These are phyloP conservation scores for Linderniella brevidens DNA, from an alignment of 257 asterid species.

Conservation along the genomic window DNA sequence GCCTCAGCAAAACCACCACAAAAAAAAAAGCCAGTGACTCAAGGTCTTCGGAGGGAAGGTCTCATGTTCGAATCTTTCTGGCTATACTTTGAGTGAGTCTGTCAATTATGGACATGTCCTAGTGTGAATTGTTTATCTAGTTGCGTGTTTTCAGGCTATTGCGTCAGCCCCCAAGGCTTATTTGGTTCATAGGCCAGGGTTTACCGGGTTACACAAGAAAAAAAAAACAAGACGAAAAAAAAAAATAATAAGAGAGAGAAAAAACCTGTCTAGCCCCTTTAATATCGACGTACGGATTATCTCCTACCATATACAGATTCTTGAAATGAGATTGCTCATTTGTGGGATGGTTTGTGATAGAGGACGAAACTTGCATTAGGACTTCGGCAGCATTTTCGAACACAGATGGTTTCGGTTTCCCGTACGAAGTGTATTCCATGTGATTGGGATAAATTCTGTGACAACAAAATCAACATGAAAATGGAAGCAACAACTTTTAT, in stretches of 20 bases:
- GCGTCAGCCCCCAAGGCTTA: too few species aligned
- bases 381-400: conserved; percentile 61
- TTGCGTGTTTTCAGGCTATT: too few species aligned
- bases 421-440: conserved; percentile 67
- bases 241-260: conserved; percentile 9
- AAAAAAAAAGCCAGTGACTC: too few species aligned
- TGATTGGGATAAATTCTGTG: conserved; percentile 42
- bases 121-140: too few species aligned
- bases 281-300: conserved; percentile 75
- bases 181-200: too few species aligned
- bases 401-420: conserved; percentile 70
- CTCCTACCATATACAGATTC: conserved; percentile 80
- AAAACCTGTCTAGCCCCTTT: conserved; percentile 73
- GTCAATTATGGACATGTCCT: too few species aligned
- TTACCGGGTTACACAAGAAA: too few species aligned
- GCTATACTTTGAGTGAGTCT: too few species aligned
- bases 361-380: conserved; percentile 29
- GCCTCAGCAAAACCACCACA: conserved; percentile 4
- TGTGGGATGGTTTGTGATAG: conserved; percentile 14
- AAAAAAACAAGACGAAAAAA: too few species aligned
- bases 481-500: neutral
- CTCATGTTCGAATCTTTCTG: too few species aligned
- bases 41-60: too few species aligned
- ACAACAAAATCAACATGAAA: neutral
- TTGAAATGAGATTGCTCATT: conserved; percentile 20